Percentiles rank a stretch among this genome's conserved stretches.
Conservation (phyloP, 306 rosid genomes). For the apple (Malus domestica) region DNA sequence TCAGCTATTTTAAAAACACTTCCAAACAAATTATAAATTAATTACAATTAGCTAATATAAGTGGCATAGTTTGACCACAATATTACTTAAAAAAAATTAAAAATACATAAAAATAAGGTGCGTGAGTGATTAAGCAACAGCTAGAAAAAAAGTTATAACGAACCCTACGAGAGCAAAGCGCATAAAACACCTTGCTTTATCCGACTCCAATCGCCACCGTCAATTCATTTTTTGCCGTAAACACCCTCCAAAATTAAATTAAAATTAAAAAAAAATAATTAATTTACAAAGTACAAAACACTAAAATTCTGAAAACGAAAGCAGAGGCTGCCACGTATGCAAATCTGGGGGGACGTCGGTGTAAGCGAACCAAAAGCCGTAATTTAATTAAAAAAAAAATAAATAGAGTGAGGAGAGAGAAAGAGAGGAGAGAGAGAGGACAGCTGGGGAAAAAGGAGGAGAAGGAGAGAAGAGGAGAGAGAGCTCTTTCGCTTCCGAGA, state of each 20-base stretch:
- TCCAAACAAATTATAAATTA: no score
- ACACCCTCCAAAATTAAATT: neutral
- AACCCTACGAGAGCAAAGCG: neutral
- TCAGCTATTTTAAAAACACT: no score
- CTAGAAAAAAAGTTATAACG: neutral
- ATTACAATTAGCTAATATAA: no score
- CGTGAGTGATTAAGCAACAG: neutral
- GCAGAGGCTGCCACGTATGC: neutral
- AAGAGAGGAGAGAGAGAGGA: neutral
- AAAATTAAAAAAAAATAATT: no score
- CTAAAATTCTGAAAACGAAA: neutral
- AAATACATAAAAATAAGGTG: neutral
- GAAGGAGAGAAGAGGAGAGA: neutral
- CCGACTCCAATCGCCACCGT: conserved; percentile 1
- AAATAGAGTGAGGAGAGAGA: neutral
- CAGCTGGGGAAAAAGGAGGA: neutral
- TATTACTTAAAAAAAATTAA: no score
- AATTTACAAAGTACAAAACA: neutral
- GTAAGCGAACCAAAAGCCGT: neutral
- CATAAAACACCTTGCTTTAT: neutral
- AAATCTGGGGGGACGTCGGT: neutral
- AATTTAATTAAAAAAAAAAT: neutral
- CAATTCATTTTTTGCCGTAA: neutral
- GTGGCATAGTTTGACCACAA: no score
- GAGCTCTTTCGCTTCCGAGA: neutral